Conservation (phyloP, 2,329 filamentous ascomycete genomes). For the Alternaria atra region DNA sequence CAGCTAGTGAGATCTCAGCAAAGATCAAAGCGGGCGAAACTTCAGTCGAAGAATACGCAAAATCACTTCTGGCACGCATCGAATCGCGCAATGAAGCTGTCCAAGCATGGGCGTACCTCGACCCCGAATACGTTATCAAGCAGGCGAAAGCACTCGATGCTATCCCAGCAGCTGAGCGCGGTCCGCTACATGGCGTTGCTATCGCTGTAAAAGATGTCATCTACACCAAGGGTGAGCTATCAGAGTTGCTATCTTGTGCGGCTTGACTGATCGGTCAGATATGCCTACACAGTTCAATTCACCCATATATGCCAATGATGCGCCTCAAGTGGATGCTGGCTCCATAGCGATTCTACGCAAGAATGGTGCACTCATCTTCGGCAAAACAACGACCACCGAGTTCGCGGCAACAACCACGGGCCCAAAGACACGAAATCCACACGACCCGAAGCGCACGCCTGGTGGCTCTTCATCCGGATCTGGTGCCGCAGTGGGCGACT, state of each 20-base stretch:
- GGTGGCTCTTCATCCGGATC: constrained; percentile 75
- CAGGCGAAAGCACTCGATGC: constrained; percentile 62
- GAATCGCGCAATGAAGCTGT: constrained; percentile 33
- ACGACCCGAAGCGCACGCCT: constrained; percentile 63
- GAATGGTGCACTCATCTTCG: constrained; percentile 66
- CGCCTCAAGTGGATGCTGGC: constrained; percentile 61
- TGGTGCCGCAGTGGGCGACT: constrained; percentile 71
- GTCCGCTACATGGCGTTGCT: constrained; percentile 66
- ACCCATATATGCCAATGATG: constrained; percentile 60
- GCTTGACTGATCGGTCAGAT: constrained; percentile 37
- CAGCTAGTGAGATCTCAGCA: constrained; percentile 33
- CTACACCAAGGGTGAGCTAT: constrained; percentile 50
- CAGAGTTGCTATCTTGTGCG: neutral
- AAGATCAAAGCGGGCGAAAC: constrained; percentile 34
- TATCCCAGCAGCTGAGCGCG: constrained; percentile 59
- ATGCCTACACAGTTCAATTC: constrained; percentile 68
- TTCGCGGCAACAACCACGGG: constrained; percentile 67
- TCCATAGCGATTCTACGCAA: constrained; percentile 62
- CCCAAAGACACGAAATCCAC: constrained; percentile 66
- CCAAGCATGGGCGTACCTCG: constrained; percentile 45
- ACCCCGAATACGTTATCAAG: constrained; percentile 54
- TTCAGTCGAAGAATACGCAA: constrained; percentile 42
- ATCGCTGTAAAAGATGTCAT: constrained; percentile 70
- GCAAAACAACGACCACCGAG: constrained; percentile 69
- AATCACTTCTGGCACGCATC: constrained; percentile 40